A percentile compares a stretch with the other conserved stretches of the same genome.
These are phyloP conservation scores for Boletus speciosus DNA, from an alignment of 768 basidiomycete species.

Conservation along the genomic window DNA sequence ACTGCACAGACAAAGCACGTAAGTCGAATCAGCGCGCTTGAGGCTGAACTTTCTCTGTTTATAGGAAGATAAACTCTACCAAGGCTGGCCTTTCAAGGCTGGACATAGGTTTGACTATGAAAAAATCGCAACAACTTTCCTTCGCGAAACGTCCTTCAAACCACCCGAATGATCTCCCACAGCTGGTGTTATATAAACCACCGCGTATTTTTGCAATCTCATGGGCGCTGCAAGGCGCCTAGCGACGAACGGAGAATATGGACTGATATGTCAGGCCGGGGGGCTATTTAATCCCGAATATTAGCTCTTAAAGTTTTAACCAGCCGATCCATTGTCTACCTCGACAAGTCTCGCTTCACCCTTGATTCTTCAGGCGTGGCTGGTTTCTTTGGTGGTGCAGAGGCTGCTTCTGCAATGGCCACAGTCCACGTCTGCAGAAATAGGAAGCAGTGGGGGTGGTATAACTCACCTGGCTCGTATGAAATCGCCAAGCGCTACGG, in stretches of 20 bases:
- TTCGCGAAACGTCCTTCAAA: too few relatives aligned
- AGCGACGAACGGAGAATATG: not conserved
- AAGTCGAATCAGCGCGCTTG: too few relatives aligned
- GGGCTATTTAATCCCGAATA: not conserved
- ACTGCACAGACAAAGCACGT: too few relatives aligned
- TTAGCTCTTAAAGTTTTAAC: not conserved
- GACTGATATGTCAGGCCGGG: not conserved
- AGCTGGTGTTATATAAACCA: too few relatives aligned
- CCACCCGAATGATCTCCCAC: too few relatives aligned
- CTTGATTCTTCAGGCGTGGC: constrained; percentile 24
- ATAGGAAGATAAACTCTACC: too few relatives aligned
- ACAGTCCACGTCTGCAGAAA: constrained; percentile 29
- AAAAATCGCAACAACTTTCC: too few relatives aligned
- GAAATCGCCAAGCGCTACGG: constrained; percentile 30
- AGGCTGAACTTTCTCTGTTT: too few relatives aligned
- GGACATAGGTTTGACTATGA: too few relatives aligned
- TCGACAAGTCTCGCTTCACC: constrained; percentile 14
- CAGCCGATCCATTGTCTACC: not conserved
- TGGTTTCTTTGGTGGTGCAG: constrained; percentile 24
- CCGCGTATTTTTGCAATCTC: not conserved
- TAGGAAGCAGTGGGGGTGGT: constrained; percentile 31
- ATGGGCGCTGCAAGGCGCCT: not conserved
- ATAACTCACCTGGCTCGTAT: constrained; percentile 34
- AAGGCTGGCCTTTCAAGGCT: too few relatives aligned
- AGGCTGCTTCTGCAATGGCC: constrained; percentile 33